These are phyloP conservation scores for Posidonia oceanica DNA, from an alignment of 116 monocot genomes.

Conservation along the genomic window DNA sequence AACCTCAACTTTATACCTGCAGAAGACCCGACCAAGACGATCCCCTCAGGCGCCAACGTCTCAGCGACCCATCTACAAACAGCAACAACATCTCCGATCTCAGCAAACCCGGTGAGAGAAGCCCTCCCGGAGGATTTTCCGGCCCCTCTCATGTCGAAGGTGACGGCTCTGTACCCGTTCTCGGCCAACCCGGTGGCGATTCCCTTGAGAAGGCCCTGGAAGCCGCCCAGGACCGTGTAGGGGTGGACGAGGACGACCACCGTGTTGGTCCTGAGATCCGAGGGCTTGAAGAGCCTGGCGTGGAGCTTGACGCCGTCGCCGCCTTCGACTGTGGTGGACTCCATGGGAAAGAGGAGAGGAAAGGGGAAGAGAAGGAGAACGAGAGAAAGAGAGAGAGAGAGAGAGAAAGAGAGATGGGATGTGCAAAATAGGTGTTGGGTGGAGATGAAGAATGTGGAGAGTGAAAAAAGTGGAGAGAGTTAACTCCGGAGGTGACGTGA, in stretches of 20 bases:
- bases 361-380: not conserved
- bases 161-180: conserved; percentile 37
- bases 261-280: conserved; percentile 10
- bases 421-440: too few relatives aligned
- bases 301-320: conserved; percentile 42
- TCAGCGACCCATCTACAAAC: conserved; percentile 67
- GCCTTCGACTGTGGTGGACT: conserved; percentile 20
- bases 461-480: too few relatives aligned
- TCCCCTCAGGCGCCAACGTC: conserved; percentile 35
- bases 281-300: conserved; percentile 36
- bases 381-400: not conserved
- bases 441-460: too few relatives aligned
- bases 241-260: conserved; percentile 68
- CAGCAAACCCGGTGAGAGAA: conserved; percentile 41
- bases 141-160: conserved; percentile 71
- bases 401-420: not conserved
- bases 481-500: too few relatives aligned
- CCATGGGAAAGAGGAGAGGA: not conserved
- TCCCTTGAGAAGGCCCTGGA: conserved; percentile 54
- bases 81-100: conserved; percentile 57
- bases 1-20: conserved; percentile 9
- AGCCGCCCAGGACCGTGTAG: conserved; percentile 61
- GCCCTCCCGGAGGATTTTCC: conserved; percentile 50
- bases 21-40: conserved; percentile 40
- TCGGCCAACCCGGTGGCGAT: conserved; percentile 52